Conservation (phyloP, 1,139 yeast species). For the Casaregolazyma suthepensis region DNA sequence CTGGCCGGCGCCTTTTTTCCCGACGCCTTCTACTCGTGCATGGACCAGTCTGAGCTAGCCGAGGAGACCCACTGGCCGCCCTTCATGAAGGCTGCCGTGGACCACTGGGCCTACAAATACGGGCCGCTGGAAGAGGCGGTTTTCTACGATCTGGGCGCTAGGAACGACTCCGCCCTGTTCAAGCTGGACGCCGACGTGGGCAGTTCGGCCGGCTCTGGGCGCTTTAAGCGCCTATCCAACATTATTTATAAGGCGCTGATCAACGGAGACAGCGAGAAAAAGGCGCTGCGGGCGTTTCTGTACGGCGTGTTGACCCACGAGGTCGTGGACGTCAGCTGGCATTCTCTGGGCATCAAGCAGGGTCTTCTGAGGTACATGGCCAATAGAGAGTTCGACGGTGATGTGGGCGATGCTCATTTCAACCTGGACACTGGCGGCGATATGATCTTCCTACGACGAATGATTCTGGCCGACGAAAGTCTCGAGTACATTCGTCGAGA, state of each 20-base stretch:
- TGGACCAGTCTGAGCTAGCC: conserved; percentile 44
- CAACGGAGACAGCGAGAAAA: conserved; percentile 3
- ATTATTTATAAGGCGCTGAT: not conserved
- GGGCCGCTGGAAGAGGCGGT: not conserved
- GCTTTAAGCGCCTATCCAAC: not conserved
- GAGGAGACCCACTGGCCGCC: conserved; percentile 65
- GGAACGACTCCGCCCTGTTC: not conserved
- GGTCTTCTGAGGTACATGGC: conserved; percentile 47
- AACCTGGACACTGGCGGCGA: conserved; percentile 56
- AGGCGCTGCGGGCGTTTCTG: conserved; percentile 43
- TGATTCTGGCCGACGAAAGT: conserved; percentile 29
- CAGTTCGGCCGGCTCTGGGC: not conserved
- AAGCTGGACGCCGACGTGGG: not conserved
- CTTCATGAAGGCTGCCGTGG: conserved; percentile 41
- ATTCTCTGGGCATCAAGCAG: conserved; percentile 46
- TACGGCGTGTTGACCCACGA: conserved; percentile 54
- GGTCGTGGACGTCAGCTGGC: conserved; percentile 58
- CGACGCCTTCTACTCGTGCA: conserved; percentile 54
- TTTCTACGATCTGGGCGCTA: not conserved
- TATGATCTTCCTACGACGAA: conserved; percentile 39
- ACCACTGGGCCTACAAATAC: conserved; percentile 35
- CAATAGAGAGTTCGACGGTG: conserved; percentile 45
- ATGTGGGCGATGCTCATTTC: conserved; percentile 42
- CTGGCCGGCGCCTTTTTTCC: conserved; percentile 58
- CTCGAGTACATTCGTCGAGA: conserved; percentile 29